Evolutionary conservation across 164 flowering plant species (phyloP), one percentile per base, ranked within the genome.

Genomic region (Piper longum): DNA sequence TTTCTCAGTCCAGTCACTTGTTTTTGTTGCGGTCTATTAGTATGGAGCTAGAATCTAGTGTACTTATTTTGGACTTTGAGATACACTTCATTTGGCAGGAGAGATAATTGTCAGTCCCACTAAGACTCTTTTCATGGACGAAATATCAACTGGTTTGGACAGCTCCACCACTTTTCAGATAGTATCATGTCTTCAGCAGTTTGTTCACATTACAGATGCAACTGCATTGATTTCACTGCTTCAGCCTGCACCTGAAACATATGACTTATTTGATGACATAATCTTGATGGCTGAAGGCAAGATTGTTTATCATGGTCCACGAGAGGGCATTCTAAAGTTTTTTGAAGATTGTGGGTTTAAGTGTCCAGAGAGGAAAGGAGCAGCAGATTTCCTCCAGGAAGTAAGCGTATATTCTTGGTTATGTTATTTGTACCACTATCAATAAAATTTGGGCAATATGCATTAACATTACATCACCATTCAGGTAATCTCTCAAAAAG

Each of bases 161-260:
- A 82, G 79, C 55, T 77, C 85, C 52, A 82, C 85, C 26, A 77
- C 83, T 19, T 84, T 71, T 65, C 85, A 82, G 68, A 74, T 84
- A 56, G 73, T 82, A 41, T 16, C 72, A 13, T 78, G 71, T 62
- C 77, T 84, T 13, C 77, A 78, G 65, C 85, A 80, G 19, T 57
- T 82, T 59, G 80, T 70, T 40, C 84, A 81, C 52, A 72, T 81
- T 16, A 75, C 78, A n/a, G 75, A 74, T 67, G 74, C 78, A 13
- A 81, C 88, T 16, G 72, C 67, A 36, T 45, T 83, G 56, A 45
- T 83, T 58, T 74, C 88, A 17, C 84, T 83, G 61, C 88, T 83
- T 64, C 88, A 83, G 62, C 84, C 85, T 3, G 82, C 83, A 59
- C 82, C 88, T 16, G 85, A 83, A 69, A 78, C 83, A 51, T 83